phyloP scores from a whole-genome alignment of 164 flowering plant genomes.

The Vitis vinifera region ASM3070453v1 NC_081808.1:19834001-19834500 shows the following conservation, averaged over 20 bases:
- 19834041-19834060: slow-evolving; percentile 69
- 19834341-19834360: too few species aligned
- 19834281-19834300: slow-evolving; percentile 31
- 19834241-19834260: slow-evolving; percentile 56
- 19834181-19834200: slow-evolving; percentile 94
- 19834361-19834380: too few species aligned
- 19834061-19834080: slow-evolving; percentile 96
- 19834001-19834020: neutral
- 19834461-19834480: too few species aligned
- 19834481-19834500: too few species aligned
- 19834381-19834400: too few species aligned
- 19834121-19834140: slow-evolving; percentile 95
- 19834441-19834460: too few species aligned
- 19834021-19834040: neutral
- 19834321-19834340: too few species aligned
- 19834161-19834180: slow-evolving; percentile 92
- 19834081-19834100: slow-evolving; percentile 94
- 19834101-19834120: slow-evolving; percentile 93
- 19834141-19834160: slow-evolving; percentile 85
- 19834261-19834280: slow-evolving; percentile 11
- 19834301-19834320: slow-evolving; percentile 18
- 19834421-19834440: too few species aligned
- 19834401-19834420: too few species aligned
- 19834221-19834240: slow-evolving; percentile 87
- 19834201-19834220: slow-evolving; percentile 94